Conservation (phyloP, 805 yeast genomes). For the Yarrowia osloensis region DNA sequence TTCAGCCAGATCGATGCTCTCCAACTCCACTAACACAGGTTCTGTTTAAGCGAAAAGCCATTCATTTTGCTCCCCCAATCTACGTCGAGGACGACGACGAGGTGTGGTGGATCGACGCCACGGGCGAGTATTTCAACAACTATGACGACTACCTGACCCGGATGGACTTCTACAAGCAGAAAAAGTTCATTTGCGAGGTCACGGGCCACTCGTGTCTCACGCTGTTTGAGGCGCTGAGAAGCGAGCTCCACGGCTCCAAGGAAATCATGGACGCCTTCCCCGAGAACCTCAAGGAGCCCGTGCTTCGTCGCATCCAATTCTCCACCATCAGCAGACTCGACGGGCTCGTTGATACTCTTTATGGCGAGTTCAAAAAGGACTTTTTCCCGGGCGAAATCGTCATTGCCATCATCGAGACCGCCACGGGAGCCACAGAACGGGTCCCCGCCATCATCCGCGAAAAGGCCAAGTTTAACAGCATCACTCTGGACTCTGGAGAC, state of each 20-base stretch:
- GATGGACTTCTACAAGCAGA: constrained; percentile 45
- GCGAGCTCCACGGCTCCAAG: constrained; percentile 54
- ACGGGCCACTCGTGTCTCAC: constrained; percentile 92
- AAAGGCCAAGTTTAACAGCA: constrained; percentile 66
- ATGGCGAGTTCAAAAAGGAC: constrained; percentile 71
- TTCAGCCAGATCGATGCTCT: too few species aligned
- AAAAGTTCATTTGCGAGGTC: constrained; percentile 91
- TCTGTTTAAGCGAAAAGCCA: constrained; percentile 44
- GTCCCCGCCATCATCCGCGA: constrained; percentile 71
- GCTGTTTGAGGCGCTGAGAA: constrained; percentile 81
- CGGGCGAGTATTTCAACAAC: constrained; percentile 81
- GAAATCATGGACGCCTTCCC: constrained; percentile 82
- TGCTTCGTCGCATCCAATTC: constrained; percentile 81
- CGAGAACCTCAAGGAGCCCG: constrained; percentile 87
- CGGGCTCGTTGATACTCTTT: constrained; percentile 83
- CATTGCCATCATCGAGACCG: constrained; percentile 7
- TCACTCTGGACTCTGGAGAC: constrained; percentile 42
- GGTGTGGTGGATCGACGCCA: constrained; percentile 80
- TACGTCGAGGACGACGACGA: constrained; percentile 46
- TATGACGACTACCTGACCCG: constrained; percentile 72
- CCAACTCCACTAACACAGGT: constrained; percentile 42
- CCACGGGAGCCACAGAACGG: constrained; percentile 40
- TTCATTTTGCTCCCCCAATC: constrained; percentile 37
- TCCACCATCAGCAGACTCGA: constrained; percentile 81
- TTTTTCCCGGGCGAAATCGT: constrained; percentile 92